Evolutionary conservation across 768 basidiomycete species (phyloP), one percentile per base, ranked within the genome.

Genomic region (Lenzites betulinus): DNA sequence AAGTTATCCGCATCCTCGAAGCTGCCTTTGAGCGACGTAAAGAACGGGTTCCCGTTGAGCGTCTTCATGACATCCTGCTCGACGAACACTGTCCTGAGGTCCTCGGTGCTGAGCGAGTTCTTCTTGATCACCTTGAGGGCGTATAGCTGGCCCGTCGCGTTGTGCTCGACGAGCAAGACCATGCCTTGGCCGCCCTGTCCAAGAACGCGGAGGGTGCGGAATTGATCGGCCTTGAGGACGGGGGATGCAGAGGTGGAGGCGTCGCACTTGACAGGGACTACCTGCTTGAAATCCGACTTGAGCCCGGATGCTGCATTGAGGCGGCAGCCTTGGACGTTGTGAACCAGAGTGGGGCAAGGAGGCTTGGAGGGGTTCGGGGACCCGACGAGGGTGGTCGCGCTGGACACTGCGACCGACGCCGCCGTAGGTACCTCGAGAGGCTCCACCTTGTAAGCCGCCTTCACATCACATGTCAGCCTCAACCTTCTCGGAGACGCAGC

Each of bases 1-100:
- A 70, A 53, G 54, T 70, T 66, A 1, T 63, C 30, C 2, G 50
- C 51, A 43, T 71, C 70, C 16, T 66, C 61, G 56, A 64, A 71
- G 3, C 64, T 63, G n/a, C 51, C 48, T 0, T 59, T 41, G 7
- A 70, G 59, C 7, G n/a, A 46, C 16, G 57, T 46, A 25, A 69
- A 47, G 38, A 58, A 67, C 7, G 59, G 41, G 20, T 38, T 20
- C 9, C n/a, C n/a, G 42, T 22, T 43, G n/a, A 43, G 2, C 16
- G n/a, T 25, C 39, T 41, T 51, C 56, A 64, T 52, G 50, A 51
- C 52, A 2, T 49, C 47, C 54, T 54, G 57, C 44, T 71, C 70
- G n/a, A 48, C 13, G 18, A 55, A 30, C 9, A 64, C 8, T 12
- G 23, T 33, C 15, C 28, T 16, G 15, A 51, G 26, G 11, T 39